Evolutionary conservation across 2,329 filamentous ascomycete genomes (phyloP).

Genomic region (Fusarium illudens): DNA sequence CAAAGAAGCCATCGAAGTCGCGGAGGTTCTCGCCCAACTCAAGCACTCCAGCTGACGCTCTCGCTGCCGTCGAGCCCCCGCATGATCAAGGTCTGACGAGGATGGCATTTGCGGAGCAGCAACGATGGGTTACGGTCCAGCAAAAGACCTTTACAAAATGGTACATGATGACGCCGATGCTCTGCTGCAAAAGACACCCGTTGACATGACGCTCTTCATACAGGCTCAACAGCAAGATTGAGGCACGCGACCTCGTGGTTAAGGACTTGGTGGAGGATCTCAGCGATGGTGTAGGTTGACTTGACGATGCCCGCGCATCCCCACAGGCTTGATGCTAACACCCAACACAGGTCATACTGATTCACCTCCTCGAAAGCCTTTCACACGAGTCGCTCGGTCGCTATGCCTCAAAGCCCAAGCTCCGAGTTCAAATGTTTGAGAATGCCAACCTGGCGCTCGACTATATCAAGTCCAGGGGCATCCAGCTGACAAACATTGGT

Average conservation of each 20-base stretch:
- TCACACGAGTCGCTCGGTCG: constrained; percentile 93
- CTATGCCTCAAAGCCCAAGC: constrained; percentile 95
- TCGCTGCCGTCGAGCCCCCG: constrained; percentile 56
- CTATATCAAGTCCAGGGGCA: constrained; percentile 88
- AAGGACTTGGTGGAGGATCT: constrained; percentile 89
- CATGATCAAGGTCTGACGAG: constrained; percentile 62
- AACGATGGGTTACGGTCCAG: constrained; percentile 81
- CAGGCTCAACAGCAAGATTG: constrained; percentile 96
- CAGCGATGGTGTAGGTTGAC: constrained; percentile 84
- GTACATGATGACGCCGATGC: constrained; percentile 37
- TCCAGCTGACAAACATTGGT: constrained; percentile 98
- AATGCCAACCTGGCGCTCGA: constrained; percentile 96
- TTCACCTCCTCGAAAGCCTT: constrained; percentile 96
- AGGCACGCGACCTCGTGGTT: constrained; percentile 78
- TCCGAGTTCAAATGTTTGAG: constrained; percentile 96
- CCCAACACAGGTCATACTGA: constrained; percentile 79
- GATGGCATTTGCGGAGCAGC: constrained; percentile 72
- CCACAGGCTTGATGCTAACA: neutral
- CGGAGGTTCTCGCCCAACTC: constrained; percentile 46
- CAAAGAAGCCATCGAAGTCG: constrained; percentile 34
- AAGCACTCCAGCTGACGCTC: constrained; percentile 52
- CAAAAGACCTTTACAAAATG: constrained; percentile 99
- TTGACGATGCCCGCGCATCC: constrained; percentile 41
- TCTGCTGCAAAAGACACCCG: neutral
- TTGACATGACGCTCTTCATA: constrained; percentile 13